Conservation (phyloP, 768 basidiomycete genomes). For the Crassisporium funariophilum region DNA sequence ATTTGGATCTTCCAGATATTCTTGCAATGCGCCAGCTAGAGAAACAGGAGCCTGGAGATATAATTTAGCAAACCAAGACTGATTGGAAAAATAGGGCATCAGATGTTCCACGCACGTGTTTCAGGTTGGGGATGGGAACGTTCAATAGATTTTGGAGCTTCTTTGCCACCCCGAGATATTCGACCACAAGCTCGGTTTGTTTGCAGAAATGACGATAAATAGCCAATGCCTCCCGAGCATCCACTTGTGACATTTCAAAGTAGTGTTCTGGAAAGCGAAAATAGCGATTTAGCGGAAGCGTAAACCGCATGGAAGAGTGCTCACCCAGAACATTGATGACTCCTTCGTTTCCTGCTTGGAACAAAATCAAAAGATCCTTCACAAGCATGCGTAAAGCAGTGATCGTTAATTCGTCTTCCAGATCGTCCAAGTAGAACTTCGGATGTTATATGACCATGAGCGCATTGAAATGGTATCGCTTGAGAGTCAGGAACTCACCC, state of each 20-base stretch:
- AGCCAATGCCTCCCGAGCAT: constrained; percentile 79
- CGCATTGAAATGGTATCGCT: constrained; percentile 5
- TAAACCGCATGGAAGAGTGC: constrained; percentile 21
- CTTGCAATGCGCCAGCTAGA: constrained; percentile 89
- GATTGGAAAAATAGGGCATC: background rate
- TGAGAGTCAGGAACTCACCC: constrained; percentile 62
- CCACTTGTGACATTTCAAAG: constrained; percentile 97
- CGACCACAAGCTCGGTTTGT: constrained; percentile 91
- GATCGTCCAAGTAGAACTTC: constrained; percentile 91
- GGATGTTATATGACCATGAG: background rate
- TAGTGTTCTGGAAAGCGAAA: constrained; percentile 72
- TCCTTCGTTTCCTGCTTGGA: constrained; percentile 96
- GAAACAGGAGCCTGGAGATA: constrained; percentile 85
- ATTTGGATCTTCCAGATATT: constrained; percentile 94
- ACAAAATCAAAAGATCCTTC: constrained; percentile 93
- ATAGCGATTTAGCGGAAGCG: constrained; percentile 20
- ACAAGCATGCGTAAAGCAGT: constrained; percentile 91
- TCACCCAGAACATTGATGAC: constrained; percentile 79
- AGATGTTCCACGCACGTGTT: constrained; percentile 66
- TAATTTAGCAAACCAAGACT: background rate
- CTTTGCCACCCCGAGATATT: constrained; percentile 89
- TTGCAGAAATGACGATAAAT: constrained; percentile 95
- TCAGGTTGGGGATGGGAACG: constrained; percentile 91
- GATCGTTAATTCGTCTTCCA: constrained; percentile 90
- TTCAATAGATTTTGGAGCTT: constrained; percentile 93